phyloP scores from a whole-genome alignment of 2,329 filamentous ascomycete genomes.

The Hypoxylon sp. region DNA sequence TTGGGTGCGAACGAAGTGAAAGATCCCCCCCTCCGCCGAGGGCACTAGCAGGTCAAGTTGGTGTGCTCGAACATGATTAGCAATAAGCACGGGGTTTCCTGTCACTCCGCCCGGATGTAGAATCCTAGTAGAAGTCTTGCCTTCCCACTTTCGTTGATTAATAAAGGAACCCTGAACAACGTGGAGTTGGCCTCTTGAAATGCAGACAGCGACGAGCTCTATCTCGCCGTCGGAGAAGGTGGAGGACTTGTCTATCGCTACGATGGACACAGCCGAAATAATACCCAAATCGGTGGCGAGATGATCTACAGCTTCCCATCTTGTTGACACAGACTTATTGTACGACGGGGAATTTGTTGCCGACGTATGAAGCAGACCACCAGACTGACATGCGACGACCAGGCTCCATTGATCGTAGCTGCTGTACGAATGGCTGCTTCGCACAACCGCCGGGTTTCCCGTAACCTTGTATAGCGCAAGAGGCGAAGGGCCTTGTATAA shows the following conservation, averaged over 20 bases:
- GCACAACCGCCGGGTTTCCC: slow-evolving; percentile 29
- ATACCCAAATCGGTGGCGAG: slow-evolving; percentile 27
- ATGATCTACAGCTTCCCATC: slow-evolving; percentile 19
- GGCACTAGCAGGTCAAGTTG: slow-evolving; percentile 36
- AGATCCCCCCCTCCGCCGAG: slow-evolving; percentile 34
- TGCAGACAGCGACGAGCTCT: slow-evolving; percentile 26
- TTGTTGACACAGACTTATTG: not conserved
- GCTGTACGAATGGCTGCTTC: not conserved
- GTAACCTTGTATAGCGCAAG: slow-evolving; percentile 14
- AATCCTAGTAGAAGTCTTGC: slow-evolving; percentile 28
- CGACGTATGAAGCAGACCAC: slow-evolving; percentile 32
- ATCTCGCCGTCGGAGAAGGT: not conserved
- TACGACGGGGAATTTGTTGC: not conserved
- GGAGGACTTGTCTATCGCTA: not conserved
- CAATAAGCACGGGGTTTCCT: slow-evolving; percentile 34
- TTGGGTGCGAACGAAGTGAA: slow-evolving; percentile 33
- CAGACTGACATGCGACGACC: slow-evolving; percentile 33
- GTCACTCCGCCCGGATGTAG: slow-evolving; percentile 34
- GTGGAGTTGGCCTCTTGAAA: slow-evolving; percentile 27
- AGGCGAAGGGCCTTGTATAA: slow-evolving; percentile 10
- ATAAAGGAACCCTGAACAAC: slow-evolving; percentile 18
- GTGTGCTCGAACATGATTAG: not conserved
- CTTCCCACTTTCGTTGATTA: slow-evolving; percentile 8
- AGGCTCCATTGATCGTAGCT: slow-evolving; percentile 15
- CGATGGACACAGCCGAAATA: slow-evolving; percentile 30